These are phyloP conservation scores for Globisporangium recalcitrans DNA, from an alignment of 352 stramenopile genomes.

Conservation along the genomic window DNA sequence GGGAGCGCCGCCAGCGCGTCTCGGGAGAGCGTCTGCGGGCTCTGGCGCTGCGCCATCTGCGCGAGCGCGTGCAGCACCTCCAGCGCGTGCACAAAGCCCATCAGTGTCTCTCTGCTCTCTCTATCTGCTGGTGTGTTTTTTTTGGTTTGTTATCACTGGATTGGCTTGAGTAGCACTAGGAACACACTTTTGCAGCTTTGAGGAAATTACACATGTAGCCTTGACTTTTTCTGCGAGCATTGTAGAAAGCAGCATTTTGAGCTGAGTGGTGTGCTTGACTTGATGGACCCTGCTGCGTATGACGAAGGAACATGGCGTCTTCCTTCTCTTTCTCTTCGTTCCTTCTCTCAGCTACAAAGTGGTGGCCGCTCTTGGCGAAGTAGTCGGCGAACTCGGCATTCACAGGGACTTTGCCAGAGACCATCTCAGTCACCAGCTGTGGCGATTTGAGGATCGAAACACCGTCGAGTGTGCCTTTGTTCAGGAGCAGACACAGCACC, in stretches of 20 bases:
- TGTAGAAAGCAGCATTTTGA: no score
- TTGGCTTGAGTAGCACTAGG: neutral
- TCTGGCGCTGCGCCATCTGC: constrained; percentile 21
- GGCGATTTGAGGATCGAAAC: constrained; percentile 40
- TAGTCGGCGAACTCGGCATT: constrained; percentile 29
- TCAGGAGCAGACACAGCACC: constrained; percentile 49
- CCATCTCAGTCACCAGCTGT: constrained; percentile 44
- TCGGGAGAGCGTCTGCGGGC: constrained; percentile 1
- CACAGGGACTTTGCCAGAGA: constrained; percentile 46
- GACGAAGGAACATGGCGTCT: no score
- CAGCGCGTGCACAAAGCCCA: constrained; percentile 46
- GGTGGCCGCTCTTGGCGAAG: constrained; percentile 40
- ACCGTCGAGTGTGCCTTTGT: constrained; percentile 54
- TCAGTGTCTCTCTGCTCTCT: constrained; percentile 7
- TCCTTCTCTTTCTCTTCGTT: no score
- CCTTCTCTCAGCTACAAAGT: constrained; percentile 38
- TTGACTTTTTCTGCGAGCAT: no score
- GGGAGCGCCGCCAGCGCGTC: constrained; percentile 12
- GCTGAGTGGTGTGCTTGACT: no score
- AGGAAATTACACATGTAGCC: neutral
- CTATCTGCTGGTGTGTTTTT: neutral
- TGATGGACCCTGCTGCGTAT: no score
- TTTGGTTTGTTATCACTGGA: neutral
- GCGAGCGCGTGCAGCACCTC: constrained; percentile 43
- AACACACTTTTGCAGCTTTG: neutral